phyloP scores from a whole-genome alignment of 139 green algal species.

The Eudorina sp. region DNA sequence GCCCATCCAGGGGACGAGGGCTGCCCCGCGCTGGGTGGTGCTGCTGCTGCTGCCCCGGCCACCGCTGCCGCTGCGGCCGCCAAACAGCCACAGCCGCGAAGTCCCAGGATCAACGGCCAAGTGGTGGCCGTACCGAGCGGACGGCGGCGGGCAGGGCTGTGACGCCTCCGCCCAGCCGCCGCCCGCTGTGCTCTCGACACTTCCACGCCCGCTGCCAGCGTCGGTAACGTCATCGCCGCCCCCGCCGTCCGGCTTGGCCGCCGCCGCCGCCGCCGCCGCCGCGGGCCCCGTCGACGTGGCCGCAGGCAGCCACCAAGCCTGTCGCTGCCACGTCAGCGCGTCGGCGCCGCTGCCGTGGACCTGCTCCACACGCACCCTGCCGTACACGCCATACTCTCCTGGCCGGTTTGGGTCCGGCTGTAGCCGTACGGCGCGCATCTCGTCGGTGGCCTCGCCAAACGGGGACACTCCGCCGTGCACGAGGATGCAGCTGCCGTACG shows the following conservation, averaged over 20 bases:
- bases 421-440: not conserved
- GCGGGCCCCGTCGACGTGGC: no score
- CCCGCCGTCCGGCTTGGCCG: not conserved
- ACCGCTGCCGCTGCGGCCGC: not conserved
- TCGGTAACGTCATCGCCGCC: not conserved
- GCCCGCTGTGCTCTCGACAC: no score
- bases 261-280: not conserved
- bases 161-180: not conserved
- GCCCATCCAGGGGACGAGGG: no score
- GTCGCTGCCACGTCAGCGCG: not conserved
- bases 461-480: conserved; percentile 13
- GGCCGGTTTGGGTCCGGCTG: not conserved
- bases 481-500: conserved; percentile 8
- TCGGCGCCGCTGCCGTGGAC: not conserved
- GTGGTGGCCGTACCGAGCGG: not conserved
- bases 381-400: not conserved
- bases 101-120: not conserved
- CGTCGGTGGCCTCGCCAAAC: not conserved
- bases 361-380: not conserved
- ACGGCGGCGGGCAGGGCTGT: conserved; percentile 17
- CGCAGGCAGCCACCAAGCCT: not conserved
- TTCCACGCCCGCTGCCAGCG: no score
- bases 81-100: conserved; percentile 19
- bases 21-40: no score
- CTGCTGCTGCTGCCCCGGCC: not conserved